A percentile compares a stretch with the other conserved stretches of the same genome.
phyloP scores from a whole-genome alignment of 1,284 basidiomycete species.

The Cutaneotrichosporon cutaneum region DNA sequence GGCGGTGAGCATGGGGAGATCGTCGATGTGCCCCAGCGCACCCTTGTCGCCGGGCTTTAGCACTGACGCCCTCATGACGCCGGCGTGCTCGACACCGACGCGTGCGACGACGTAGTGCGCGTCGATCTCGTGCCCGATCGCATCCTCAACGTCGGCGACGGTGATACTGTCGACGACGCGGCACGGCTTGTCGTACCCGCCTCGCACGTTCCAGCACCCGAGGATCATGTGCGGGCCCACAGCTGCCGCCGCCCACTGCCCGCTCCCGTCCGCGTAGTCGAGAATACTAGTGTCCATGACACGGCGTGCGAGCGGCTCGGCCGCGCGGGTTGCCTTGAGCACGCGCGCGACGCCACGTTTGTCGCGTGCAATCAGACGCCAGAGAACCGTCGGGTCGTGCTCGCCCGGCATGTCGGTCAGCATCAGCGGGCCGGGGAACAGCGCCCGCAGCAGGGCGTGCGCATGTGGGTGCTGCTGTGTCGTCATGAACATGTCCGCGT shows the following conservation, averaged over 20 bases:
- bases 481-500: constrained; percentile 46
- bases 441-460: constrained; percentile 36
- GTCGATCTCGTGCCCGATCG: constrained; percentile 3
- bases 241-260: constrained; percentile 11
- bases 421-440: constrained; percentile 38
- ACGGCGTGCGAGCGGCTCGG: constrained; percentile 7
- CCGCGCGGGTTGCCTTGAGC: constrained; percentile 4
- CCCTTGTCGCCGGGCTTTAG: not conserved
- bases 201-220: constrained; percentile 14
- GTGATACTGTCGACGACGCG: constrained; percentile 11
- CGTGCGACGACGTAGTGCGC: constrained; percentile 3
- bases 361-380: constrained; percentile 17
- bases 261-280: constrained; percentile 15
- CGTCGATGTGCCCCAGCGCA: not conserved
- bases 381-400: constrained; percentile 23
- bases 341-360: not conserved
- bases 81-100: not conserved
- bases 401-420: constrained; percentile 36
- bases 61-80: not conserved
- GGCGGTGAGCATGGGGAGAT: not conserved
- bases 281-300: constrained; percentile 8
- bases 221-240: constrained; percentile 1
- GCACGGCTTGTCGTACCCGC: not conserved
- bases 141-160: constrained; percentile 11
- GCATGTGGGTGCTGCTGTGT: constrained; percentile 25